Conservation (phyloP, 2,329 filamentous ascomycete genomes). For the Colletotrichum australisinense region DNA sequence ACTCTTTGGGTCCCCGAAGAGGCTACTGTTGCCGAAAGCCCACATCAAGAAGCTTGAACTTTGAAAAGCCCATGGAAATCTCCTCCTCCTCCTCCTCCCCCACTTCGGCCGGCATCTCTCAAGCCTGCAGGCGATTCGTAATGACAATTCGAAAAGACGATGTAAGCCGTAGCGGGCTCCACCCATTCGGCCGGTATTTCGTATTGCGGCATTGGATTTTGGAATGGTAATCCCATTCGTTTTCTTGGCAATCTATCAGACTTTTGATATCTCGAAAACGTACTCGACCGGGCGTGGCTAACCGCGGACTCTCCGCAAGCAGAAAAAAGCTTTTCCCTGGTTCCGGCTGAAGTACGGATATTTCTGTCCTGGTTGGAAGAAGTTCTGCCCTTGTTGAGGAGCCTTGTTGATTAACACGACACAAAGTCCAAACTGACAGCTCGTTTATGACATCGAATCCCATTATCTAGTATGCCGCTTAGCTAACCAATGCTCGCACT, state of each 20-base stretch:
- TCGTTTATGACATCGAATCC: too few relatives aligned
- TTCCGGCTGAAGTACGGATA: too few relatives aligned
- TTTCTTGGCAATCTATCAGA: neutral
- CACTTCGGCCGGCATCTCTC: too few relatives aligned
- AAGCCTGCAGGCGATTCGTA: neutral
- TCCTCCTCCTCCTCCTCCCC: too few relatives aligned
- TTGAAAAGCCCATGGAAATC: too few relatives aligned
- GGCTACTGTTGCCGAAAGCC: constrained; percentile 1
- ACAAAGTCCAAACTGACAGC: too few relatives aligned
- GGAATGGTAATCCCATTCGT: too few relatives aligned
- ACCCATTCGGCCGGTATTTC: constrained; percentile 9
- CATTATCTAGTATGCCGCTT: too few relatives aligned
- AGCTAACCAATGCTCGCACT: neutral
- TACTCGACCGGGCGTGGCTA: neutral
- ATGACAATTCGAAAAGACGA: neutral
- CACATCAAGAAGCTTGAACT: constrained; percentile 14
- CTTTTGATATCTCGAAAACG: neutral
- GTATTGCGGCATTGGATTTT: neutral
- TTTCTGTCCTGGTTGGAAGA: too few relatives aligned
- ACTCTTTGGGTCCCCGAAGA: neutral
- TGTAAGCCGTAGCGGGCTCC: neutral
- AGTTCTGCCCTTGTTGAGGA: too few relatives aligned
- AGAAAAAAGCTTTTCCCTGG: too few relatives aligned
- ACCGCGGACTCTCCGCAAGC: neutral
- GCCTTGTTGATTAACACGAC: too few relatives aligned